Conservation (phyloP, 495 filamentous ascomycete species). For the Bryoglossum gracile region DNA sequence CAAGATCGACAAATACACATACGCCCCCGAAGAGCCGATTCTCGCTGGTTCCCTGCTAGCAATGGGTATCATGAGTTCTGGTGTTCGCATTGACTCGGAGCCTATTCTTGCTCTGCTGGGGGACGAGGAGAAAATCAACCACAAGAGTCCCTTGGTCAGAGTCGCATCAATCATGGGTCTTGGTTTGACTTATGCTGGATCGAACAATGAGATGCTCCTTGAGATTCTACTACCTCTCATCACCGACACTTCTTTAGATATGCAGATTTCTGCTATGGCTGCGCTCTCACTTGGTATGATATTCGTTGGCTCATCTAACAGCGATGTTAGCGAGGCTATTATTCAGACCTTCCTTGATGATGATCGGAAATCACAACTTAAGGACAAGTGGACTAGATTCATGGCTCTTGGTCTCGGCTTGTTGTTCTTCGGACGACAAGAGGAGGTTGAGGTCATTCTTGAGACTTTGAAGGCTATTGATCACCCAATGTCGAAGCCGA, state of each 20-base stretch:
- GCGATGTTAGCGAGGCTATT: slow-evolving; percentile 81
- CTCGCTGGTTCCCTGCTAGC: slow-evolving; percentile 85
- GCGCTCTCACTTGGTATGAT: slow-evolving; percentile 84
- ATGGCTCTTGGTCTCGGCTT: slow-evolving; percentile 91
- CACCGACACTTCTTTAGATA: slow-evolving; percentile 68
- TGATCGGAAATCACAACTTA: slow-evolving; percentile 76
- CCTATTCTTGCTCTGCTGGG: slow-evolving; percentile 79
- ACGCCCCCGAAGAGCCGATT: slow-evolving; percentile 73
- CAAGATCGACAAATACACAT: slow-evolving; percentile 88
- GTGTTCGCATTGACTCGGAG: slow-evolving; percentile 78
- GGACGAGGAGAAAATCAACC: slow-evolving; percentile 65
- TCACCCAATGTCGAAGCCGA: slow-evolving; percentile 88
- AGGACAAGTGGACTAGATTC: slow-evolving; percentile 97
- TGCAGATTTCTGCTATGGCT: slow-evolving; percentile 96
- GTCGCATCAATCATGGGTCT: slow-evolving; percentile 90
- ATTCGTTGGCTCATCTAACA: slow-evolving; percentile 86
- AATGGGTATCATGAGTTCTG: slow-evolving; percentile 88
- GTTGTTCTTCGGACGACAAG: slow-evolving; percentile 91
- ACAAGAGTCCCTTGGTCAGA: slow-evolving; percentile 67
- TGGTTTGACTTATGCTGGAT: slow-evolving; percentile 87
- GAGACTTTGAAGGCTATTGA: slow-evolving; percentile 94
- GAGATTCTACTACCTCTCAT: slow-evolving; percentile 81
- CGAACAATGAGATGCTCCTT: slow-evolving; percentile 76
- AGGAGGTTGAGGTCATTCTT: slow-evolving; percentile 91
- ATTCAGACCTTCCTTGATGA: slow-evolving; percentile 87